Percentiles rank a stretch among this genome's conserved stretches.
These are phyloP conservation scores for Clausena lansium DNA, from an alignment of 345 rosid genomes.

Conservation along the genomic window DNA sequence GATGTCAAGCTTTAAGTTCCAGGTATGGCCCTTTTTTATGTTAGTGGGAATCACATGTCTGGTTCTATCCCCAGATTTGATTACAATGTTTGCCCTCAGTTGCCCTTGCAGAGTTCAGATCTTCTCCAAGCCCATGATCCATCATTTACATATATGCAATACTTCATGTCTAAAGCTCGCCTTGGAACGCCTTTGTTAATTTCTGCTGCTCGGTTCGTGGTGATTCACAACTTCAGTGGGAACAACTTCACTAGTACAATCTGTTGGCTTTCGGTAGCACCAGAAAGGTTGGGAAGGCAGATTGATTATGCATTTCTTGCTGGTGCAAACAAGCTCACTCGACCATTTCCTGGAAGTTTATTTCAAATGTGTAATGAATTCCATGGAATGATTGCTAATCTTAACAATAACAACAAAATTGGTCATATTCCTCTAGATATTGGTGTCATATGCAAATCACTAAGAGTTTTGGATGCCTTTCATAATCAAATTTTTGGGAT, in stretches of 20 bases:
- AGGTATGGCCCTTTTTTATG: slow-evolving; percentile 29
- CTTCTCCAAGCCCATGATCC: neutral
- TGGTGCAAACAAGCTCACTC: slow-evolving; percentile 27
- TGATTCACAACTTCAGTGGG: slow-evolving; percentile 28
- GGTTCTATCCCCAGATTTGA: slow-evolving; percentile 27
- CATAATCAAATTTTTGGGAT: slow-evolving; percentile 22
- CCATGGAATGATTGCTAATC: slow-evolving; percentile 23
- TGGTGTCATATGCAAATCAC: slow-evolving; percentile 26
- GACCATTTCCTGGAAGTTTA: slow-evolving; percentile 21
- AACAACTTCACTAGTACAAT: slow-evolving; percentile 28
- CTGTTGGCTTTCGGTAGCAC: slow-evolving; percentile 20
- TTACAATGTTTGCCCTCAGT: slow-evolving; percentile 12
- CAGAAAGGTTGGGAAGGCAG: slow-evolving; percentile 15
- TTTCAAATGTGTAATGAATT: slow-evolving; percentile 22
- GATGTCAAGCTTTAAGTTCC: slow-evolving; percentile 30
- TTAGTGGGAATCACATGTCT: slow-evolving; percentile 27
- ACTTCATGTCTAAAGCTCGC: slow-evolving; percentile 11
- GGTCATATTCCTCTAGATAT: slow-evolving; percentile 25
- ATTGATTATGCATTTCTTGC: slow-evolving; percentile 31
- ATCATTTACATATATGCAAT: slow-evolving; percentile 13
- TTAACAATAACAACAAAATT: slow-evolving; percentile 24
- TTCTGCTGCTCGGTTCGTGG: slow-evolving; percentile 2
- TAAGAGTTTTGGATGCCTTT: slow-evolving; percentile 31
- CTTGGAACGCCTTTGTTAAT: slow-evolving; percentile 7
- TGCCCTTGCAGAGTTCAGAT: neutral